These are phyloP conservation scores for Diaporthe helianthi DNA, from an alignment of 2,329 filamentous ascomycete genomes.

Conservation along the genomic window DNA sequence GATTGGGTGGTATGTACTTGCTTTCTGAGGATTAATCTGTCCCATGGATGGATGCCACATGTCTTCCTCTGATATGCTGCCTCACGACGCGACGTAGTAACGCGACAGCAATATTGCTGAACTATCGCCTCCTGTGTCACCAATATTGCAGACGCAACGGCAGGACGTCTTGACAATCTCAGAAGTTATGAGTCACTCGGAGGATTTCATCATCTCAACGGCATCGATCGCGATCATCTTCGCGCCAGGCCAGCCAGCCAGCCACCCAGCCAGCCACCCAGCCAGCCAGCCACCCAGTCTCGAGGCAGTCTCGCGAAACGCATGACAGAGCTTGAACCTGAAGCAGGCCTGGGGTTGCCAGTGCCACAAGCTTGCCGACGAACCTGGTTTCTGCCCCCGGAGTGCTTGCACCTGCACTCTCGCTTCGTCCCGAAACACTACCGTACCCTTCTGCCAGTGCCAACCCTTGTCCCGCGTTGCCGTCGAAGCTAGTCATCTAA, in stretches of 20 bases:
- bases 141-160: not conserved
- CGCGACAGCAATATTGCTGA: not conserved
- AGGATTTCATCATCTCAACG: not conserved
- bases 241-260: not conserved
- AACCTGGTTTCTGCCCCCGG: constrained; percentile 14
- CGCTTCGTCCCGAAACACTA: constrained; percentile 23
- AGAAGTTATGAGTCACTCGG: not conserved
- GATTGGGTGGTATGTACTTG: constrained; percentile 11
- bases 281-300: not conserved
- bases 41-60: constrained; percentile 1
- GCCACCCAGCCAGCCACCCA: not conserved
- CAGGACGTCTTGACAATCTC: not conserved
- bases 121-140: constrained; percentile 4
- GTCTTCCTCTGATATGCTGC: constrained; percentile 8
- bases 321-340: constrained; percentile 17
- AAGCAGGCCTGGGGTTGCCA: constrained; percentile 15
- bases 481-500: constrained; percentile 3
- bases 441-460: not conserved
- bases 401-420: not conserved
- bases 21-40: not conserved
- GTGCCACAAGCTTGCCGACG: constrained; percentile 10
- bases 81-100: not conserved
- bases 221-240: constrained; percentile 13
- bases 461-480: not conserved
- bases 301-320: not conserved